Evolutionary conservation across 2,329 filamentous ascomycete genomes (phyloP), one percentile per base, ranked within the genome.

Genomic region (Claviceps pazoutovae): DNA sequence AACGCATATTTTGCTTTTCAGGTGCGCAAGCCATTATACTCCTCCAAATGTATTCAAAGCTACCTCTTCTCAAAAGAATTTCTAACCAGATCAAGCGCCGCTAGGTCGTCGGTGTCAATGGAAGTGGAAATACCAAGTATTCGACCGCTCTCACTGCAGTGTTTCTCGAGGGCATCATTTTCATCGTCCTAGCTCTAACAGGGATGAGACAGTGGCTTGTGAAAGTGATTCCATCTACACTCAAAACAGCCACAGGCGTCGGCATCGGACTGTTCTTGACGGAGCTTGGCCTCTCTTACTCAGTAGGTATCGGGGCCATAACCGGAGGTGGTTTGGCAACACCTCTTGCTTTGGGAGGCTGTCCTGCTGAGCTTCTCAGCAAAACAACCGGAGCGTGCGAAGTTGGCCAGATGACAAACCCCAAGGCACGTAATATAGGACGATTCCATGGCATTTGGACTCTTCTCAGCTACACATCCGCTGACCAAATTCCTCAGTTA

Each of bases 281-380:
- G 0, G 74, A 81, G 56, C 80, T 81, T 55, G 80, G 80, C 1
- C 72, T 84, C 56, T 88, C 86, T 0, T 93, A 93, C 64, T 83
- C 81, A 21, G 82, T 86, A 46, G 89, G 89, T 52, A 90, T 95
- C 59, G 88, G 89, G 16, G 76, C 86, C 36, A 82, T 95, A 55
- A 88, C 85, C 0, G 88, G 88, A 30, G 79, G 79, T 4, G 65
- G 64, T 13, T 65, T 65, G 21, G 72, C 77, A 1, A 89, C 86
- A 0, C 88, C 89, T 0, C 73, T 93, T 34, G 78, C 87, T 38
- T 74, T 95, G 45, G 88, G 80, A 1, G 89, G 88, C 4, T 95
- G 88, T 59, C 74, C 78, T 0, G 60, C 72, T 0, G 73, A 82
- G 46, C 73, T 73, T 48, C 67, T 79, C 19, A 66, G 78, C 52